phyloP scores from a whole-genome alignment of 345 rosid genomes.

The Syzygium aromaticum region DNA sequence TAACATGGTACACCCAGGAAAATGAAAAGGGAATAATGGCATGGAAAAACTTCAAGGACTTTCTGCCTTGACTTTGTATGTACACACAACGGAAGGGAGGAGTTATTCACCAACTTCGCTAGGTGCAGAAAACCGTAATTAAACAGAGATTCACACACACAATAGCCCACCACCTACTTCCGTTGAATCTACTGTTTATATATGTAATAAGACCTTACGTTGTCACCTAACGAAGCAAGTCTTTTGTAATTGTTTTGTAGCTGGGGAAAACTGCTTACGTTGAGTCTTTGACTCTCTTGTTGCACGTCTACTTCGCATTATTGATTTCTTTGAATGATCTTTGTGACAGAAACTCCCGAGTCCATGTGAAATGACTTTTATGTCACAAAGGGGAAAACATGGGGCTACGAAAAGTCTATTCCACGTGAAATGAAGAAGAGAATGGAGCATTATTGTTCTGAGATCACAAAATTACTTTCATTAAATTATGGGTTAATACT shows the following conservation, averaged over 20 bases:
- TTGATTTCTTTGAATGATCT: neutral
- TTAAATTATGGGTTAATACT: neutral
- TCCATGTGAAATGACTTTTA: neutral
- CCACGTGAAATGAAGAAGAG: neutral
- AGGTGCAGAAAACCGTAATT: neutral
- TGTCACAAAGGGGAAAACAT: neutral
- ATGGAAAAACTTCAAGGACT: neutral
- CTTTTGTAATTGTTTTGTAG: neutral
- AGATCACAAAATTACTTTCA: neutral
- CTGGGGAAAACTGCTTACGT: neutral
- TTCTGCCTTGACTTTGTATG: neutral
- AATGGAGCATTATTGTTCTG: neutral
- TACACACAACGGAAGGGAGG: neutral
- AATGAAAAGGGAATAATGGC: neutral
- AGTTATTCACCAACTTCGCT: neutral
- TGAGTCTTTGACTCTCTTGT: neutral
- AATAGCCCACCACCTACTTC: neutral
- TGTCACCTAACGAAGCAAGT: neutral
- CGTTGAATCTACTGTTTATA: neutral
- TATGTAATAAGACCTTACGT: neutral
- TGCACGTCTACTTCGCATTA: neutral
- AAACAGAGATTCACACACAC: neutral
- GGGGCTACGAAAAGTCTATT: neutral
- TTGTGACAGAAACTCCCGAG: neutral
- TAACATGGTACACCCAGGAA: too few relatives aligned